Evolutionary conservation across 2,329 filamentous ascomycete species (phyloP).

Genomic region (Phyllosticta citribraziliensis): DNA sequence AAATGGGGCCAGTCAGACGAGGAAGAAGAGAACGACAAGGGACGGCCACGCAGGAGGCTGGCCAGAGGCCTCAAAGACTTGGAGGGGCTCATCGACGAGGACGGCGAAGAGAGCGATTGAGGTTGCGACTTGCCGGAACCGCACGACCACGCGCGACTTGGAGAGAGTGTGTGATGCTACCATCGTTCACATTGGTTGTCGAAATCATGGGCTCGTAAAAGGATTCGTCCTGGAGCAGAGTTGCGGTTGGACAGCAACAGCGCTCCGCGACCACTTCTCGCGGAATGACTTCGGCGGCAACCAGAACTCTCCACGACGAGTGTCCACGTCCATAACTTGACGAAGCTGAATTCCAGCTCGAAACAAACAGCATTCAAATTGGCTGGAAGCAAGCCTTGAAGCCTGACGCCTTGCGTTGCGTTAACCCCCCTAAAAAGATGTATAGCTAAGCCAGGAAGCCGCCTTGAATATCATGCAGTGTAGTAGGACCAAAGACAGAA

Average conservation of each 20-base stretch:
- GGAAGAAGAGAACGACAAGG: slow-evolving; percentile 16
- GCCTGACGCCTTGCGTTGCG: not conserved
- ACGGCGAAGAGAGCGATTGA: slow-evolving; percentile 11
- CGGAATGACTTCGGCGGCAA: too few species aligned
- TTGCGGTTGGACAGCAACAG: too few species aligned
- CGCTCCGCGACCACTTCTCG: too few species aligned
- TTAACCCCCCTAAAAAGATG: not conserved
- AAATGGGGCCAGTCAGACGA: slow-evolving; percentile 54
- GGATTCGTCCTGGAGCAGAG: too few species aligned
- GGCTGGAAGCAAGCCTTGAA: not conserved
- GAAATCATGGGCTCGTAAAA: too few species aligned
- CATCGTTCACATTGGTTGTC: too few species aligned
- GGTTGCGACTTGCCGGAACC: not conserved
- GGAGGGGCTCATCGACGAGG: slow-evolving; percentile 12
- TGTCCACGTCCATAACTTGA: not conserved
- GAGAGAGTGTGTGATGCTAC: too few species aligned
- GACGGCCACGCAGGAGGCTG: slow-evolving; percentile 13
- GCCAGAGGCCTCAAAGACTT: slow-evolving; percentile 14
- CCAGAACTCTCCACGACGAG: too few species aligned
- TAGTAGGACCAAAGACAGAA: not conserved
- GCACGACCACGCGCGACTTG: not conserved
- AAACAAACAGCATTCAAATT: not conserved
- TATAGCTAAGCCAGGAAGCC: not conserved
- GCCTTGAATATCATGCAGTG: not conserved
- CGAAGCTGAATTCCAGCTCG: not conserved